Evolutionary conservation across 1,284 basidiomycete genomes (phyloP).

Genomic region (Paramarasmius palmivorus): DNA sequence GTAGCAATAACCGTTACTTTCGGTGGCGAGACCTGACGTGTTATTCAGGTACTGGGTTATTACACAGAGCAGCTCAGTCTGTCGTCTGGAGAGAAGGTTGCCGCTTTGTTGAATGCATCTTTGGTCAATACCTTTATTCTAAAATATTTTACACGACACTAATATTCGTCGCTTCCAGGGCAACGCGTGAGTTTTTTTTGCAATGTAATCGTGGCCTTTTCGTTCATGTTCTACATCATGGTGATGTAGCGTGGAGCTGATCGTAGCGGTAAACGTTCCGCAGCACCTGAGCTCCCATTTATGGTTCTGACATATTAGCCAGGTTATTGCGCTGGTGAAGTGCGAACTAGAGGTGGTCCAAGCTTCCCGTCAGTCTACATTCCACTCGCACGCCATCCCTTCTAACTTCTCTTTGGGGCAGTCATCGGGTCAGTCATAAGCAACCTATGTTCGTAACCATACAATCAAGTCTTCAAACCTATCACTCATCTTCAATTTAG

Average conservation of each 20-base stretch:
- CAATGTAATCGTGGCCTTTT: too few relatives aligned
- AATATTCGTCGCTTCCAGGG: background rate
- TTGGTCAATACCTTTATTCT: background rate
- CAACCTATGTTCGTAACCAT: constrained; percentile 2
- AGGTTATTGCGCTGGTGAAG: constrained; percentile 8
- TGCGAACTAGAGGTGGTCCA: constrained; percentile 8
- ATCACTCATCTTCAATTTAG: background rate
- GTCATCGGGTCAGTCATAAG: constrained; percentile 10
- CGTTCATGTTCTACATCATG: background rate
- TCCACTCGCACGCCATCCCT: background rate
- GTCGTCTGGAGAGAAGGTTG: constrained; percentile 4
- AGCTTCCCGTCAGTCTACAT: constrained; percentile 5
- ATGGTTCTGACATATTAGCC: too few relatives aligned
- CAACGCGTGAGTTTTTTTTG: background rate
- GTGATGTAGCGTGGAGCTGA: background rate
- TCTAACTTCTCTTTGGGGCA: background rate
- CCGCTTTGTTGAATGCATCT: constrained; percentile 7
- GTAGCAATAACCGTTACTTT: background rate
- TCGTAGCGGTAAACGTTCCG: background rate
- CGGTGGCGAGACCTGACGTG: background rate
- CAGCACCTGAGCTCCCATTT: background rate
- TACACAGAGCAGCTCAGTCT: constrained; percentile 5
- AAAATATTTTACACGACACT: too few relatives aligned
- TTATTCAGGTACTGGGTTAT: constrained; percentile 4
- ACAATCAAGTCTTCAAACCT: background rate